Percentiles rank a stretch among this genome's conserved stretches.
These are phyloP conservation scores for Blakeslea trispora DNA, from an alignment of 371 early-diverging fungal species.

Conservation along the genomic window DNA sequence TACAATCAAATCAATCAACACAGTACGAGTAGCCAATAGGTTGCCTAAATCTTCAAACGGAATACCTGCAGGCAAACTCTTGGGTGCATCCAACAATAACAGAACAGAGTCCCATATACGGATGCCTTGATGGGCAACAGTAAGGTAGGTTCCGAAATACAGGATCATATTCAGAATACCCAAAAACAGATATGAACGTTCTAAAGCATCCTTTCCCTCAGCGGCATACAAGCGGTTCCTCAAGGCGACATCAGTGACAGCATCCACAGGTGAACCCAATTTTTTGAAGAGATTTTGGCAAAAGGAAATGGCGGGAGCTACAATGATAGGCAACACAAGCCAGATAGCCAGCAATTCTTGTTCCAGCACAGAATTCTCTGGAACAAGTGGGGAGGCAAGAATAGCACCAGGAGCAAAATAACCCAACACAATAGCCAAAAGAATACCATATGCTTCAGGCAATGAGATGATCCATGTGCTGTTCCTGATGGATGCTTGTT, in stretches of 20 bases:
- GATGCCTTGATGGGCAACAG: constrained; percentile 12
- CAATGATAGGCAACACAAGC: constrained; percentile 17
- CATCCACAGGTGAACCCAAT: constrained; percentile 11
- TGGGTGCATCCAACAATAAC: constrained; percentile 20
- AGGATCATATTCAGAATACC: constrained; percentile 22
- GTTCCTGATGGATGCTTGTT: not conserved
- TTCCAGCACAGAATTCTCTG: constrained; percentile 10
- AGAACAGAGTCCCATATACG: constrained; percentile 22
- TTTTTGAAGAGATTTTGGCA: constrained; percentile 8
- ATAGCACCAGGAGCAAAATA: constrained; percentile 22
- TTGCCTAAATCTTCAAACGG: constrained; percentile 19
- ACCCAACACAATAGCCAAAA: constrained; percentile 15
- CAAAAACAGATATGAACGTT: constrained; percentile 22
- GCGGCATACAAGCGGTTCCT: constrained; percentile 6
- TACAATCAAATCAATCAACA: constrained; percentile 12
- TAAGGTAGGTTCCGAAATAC: constrained; percentile 10
- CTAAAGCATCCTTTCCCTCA: constrained; percentile 25
- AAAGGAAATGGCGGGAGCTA: constrained; percentile 13
- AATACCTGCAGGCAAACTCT: constrained; percentile 17
- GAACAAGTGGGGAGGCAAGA: constrained; percentile 14
- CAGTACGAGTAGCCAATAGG: constrained; percentile 14
- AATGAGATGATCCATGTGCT: constrained; percentile 7
- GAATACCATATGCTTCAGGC: constrained; percentile 18
- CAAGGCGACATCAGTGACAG: not conserved
- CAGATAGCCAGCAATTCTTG: constrained; percentile 21